Base-by-base conservation (phyloP, 352 stramenopile species). In the Phytophthora quininea region DNA sequence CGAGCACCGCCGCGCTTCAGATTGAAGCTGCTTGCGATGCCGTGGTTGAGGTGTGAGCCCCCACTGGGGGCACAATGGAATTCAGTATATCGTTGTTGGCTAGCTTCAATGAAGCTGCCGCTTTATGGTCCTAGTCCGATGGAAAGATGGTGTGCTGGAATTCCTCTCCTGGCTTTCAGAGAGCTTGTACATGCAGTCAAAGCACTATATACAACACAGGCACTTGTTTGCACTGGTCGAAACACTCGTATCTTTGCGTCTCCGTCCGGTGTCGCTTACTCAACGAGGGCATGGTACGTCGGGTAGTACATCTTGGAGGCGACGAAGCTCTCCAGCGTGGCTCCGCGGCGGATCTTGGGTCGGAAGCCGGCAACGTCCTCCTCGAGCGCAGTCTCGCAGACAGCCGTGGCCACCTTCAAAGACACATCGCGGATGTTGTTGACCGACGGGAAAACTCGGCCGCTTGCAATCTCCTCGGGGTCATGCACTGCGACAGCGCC, bases 251-350 rank as follows among this genome's bases (percentile, higher is more conserved):
- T 67, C 52, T 56, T 55, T 70, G 43, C 43, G 30, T 7, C 30
- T 56, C 33, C 53, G 62, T 4, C 30, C 50, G 12, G 33, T 35
- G 9, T 42, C 12, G 47, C 52, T 75, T 86, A 92, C 65, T 98
- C 91, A 42, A 98, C 89, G 11, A 98, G 71, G 56, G 94, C 83
- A 54, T 98, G 91, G 78, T 98, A 98, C 49, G 90, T 82, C 12
- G 96, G 96, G 74, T 95, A 93, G 77, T 98, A 98, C 94, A 98
- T 98, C 80, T 98, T 98, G 48, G 80, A 94, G 3, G 82, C 80
- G 14, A 98, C 90, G 71, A 92, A 98, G 35, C 82, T 79, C 63
- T 97, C 85, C 9, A 98, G 77, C 60, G 93, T 91, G 7, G 77
- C 76, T 43, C 84, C 73, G 43, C 78, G 82, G 31, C 82, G 82